Percentiles rank a stretch among this genome's conserved stretches.
These are phyloP conservation scores for Vickermania ingenoplastis DNA, from an alignment of 208 protist species.

Conservation along the genomic window DNA sequence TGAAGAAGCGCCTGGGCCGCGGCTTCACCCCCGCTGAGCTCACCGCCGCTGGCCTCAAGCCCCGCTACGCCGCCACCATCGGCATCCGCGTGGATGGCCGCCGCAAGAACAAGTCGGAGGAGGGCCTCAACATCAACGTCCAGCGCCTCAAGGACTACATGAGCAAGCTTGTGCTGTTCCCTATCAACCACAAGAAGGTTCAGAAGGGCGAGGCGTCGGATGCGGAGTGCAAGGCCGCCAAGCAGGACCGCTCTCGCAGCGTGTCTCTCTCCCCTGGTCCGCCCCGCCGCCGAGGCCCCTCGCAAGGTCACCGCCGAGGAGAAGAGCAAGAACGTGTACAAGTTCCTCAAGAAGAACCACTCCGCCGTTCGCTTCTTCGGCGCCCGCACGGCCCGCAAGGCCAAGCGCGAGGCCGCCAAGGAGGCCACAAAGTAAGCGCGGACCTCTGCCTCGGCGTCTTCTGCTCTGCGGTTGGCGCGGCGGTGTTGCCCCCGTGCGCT, in stretches of 20 bases:
- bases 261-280: constrained; percentile 54
- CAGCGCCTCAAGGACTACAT: constrained; percentile 96
- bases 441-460: no score
- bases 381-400: constrained; percentile 66
- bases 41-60: constrained; percentile 84
- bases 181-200: constrained; percentile 78
- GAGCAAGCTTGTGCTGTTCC: constrained; percentile 93
- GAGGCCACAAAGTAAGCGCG: constrained; percentile 59
- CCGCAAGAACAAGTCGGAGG: constrained; percentile 93
- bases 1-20: constrained; percentile 90
- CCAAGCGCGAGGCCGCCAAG: constrained; percentile 66
- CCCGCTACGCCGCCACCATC: constrained; percentile 87
- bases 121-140: constrained; percentile 91
- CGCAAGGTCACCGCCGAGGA: constrained; percentile 84
- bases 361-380: constrained; percentile 89
- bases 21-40: constrained; percentile 97
- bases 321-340: constrained; percentile 84
- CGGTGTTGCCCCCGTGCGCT: no score
- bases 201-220: constrained; percentile 70
- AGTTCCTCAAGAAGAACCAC: constrained; percentile 88
- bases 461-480: no score
- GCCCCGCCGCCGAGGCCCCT: constrained; percentile 34
- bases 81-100: constrained; percentile 96
- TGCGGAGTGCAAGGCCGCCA: constrained; percentile 60
- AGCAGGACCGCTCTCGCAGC: constrained; percentile 65